Evolutionary conservation across 768 basidiomycete genomes (phyloP), one percentile per base, ranked within the genome.

Genomic region (Phaeolepiota aurea): DNA sequence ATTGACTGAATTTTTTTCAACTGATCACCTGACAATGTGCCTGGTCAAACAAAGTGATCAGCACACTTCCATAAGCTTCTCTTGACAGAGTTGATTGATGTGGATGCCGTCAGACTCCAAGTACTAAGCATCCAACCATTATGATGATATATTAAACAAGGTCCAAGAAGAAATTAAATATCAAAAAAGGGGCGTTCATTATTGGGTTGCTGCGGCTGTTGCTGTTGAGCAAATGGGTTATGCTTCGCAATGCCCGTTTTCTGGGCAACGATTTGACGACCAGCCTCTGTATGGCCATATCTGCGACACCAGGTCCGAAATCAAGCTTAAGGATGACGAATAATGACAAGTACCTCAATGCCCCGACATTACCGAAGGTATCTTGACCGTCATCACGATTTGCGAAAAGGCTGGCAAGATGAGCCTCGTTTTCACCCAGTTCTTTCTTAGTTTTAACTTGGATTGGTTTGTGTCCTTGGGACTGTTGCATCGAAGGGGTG

Each of bases 311-410:
- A n/a, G n/a, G n/a, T n/a, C n/a, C n/a, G n/a, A n/a, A 14, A 45
- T 25, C 21, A 20, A 38, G 20, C 37, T 34, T 19, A n/a, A n/a
- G 19, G n/a, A 40, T 20, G n/a, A n/a, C n/a, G n/a, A n/a, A n/a
- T n/a, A n/a, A n/a, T 36, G 5, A 41, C 30, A 42, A 13, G 20
- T 20, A 21, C 70, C 92, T 76, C 46, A 94, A 56, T 38, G 68
- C 46, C 14, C 94, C 94, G 21, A 78, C 51, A 57, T 98, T 99
- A 38, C 94, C 94, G 55, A 97, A 98, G 40, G 94, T 94, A 62
- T 99, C 96, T 56, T 86, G 68, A 1, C 96, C 94, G 50, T 88
- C 91, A 42, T 96, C 93, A 38, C 83, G 72, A 53, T 87, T 88
- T 4, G 88, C 93, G 47, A 97, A 80, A 50, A 97, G 61, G 40